Conservation (phyloP, 2,329 filamentous ascomycete genomes). For the Cladophialophora bantiana region DNA sequence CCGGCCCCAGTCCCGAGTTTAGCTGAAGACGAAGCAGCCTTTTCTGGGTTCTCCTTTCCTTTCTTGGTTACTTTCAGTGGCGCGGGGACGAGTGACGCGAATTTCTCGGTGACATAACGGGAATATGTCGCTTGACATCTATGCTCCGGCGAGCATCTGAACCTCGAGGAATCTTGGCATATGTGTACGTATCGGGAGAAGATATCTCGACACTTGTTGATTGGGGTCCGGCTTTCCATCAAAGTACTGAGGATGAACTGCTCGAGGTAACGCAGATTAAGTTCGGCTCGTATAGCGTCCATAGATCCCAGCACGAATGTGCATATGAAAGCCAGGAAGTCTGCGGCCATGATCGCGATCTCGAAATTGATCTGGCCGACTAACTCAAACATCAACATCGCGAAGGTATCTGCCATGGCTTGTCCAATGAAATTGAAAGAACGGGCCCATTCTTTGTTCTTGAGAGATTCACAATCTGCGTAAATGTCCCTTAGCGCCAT, state of each 20-base stretch:
- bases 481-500: conserved; percentile 14
- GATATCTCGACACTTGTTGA: conserved; percentile 19
- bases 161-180: conserved; percentile 21
- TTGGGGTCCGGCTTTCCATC: conserved; percentile 5
- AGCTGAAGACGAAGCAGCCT: neutral
- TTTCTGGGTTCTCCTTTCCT: conserved; percentile 5
- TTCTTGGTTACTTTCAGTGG: conserved; percentile 25
- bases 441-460: conserved; percentile 28
- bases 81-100: conserved; percentile 17
- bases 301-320: conserved; percentile 28
- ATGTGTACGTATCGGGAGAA: conserved; percentile 27
- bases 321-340: conserved; percentile 25
- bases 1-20: neutral
- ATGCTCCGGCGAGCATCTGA: conserved; percentile 28
- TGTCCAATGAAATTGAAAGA: conserved; percentile 26
- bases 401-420: conserved; percentile 27
- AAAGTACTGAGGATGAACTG: conserved; percentile 25
- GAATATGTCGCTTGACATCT: conserved; percentile 20
- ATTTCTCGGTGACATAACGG: conserved; percentile 14
- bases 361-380: conserved; percentile 6
- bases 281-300: conserved; percentile 10
- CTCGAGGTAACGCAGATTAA: conserved; percentile 28
- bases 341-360: conserved; percentile 25
- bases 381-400: conserved; percentile 16
- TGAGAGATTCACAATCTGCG: conserved; percentile 7